A percentile compares a stretch with the other conserved stretches of the same genome.
Conservation (phyloP, 495 filamentous ascomycete species). For the Entonaema liquescens region DNA sequence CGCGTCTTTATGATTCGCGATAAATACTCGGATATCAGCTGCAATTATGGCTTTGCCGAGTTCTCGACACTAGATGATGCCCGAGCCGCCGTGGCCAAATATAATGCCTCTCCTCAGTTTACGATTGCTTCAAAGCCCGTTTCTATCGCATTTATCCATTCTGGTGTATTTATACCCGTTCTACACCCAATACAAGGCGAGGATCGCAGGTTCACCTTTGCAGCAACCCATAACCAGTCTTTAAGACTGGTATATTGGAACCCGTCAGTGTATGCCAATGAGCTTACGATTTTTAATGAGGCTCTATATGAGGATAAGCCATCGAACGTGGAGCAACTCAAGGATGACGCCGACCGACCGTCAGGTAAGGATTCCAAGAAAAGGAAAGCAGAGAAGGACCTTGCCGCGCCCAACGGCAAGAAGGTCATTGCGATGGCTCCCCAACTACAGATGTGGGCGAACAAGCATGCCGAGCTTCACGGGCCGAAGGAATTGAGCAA, state of each 20-base stretch:
- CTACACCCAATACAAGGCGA: conserved; percentile 62
- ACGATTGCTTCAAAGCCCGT: conserved; percentile 84
- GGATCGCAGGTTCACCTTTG: conserved; percentile 72
- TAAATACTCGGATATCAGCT: conserved; percentile 76
- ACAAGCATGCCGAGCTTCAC: conserved; percentile 85
- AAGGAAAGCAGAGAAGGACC: conserved; percentile 66
- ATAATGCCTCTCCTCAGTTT: conserved; percentile 80
- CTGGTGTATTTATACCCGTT: conserved; percentile 86
- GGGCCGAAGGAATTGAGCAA: conserved; percentile 52
- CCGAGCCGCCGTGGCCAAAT: conserved; percentile 76
- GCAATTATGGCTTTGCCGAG: conserved; percentile 90
- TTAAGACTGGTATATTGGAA: conserved; percentile 86
- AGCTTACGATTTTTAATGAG: conserved; percentile 65
- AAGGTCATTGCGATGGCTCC: conserved; percentile 62
- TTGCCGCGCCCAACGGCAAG: conserved; percentile 60
- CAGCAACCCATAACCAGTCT: conserved; percentile 72
- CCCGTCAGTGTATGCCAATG: conserved; percentile 75
- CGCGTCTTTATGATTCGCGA: conserved; percentile 84
- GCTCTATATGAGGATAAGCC: conserved; percentile 51
- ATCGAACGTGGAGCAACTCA: conserved; percentile 46
- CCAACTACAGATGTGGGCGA: conserved; percentile 88
- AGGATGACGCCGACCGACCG: conserved; percentile 42
- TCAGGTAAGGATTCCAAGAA: conserved; percentile 72
- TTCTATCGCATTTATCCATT: conserved; percentile 79
- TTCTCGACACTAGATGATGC: conserved; percentile 82